Conservation (phyloP, 2,329 filamentous ascomycete genomes). For the Ophiostoma piceae region DNA sequence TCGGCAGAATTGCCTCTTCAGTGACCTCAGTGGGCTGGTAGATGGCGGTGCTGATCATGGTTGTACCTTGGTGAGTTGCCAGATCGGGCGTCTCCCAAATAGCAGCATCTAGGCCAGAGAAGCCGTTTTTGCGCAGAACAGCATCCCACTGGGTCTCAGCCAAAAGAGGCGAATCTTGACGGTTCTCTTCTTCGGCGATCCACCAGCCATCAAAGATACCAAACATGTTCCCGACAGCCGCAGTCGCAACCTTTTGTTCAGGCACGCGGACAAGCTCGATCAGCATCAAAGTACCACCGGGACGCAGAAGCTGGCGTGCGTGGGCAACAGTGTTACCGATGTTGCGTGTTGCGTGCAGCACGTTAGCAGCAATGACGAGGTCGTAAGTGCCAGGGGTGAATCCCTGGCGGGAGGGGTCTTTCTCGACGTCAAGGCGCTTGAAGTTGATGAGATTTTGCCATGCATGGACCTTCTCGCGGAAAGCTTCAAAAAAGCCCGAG, state of each 20-base stretch:
- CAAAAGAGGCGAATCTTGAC: slow-evolving; percentile 26
- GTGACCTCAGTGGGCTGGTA: not conserved
- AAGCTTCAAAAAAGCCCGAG: slow-evolving; percentile 37
- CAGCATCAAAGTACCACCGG: slow-evolving; percentile 25
- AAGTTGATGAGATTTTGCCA: slow-evolving; percentile 23
- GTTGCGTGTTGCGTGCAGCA: slow-evolving; percentile 33
- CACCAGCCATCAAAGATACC: slow-evolving; percentile 29
- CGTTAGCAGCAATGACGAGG: slow-evolving; percentile 35
- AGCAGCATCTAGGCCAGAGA: slow-evolving; percentile 26
- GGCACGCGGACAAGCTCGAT: slow-evolving; percentile 27
- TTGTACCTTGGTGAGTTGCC: slow-evolving; percentile 26
- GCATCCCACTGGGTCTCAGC: slow-evolving; percentile 26
- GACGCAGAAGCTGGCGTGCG: slow-evolving; percentile 30
- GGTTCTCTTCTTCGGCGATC: slow-evolving; percentile 25
- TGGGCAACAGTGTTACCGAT: slow-evolving; percentile 29
- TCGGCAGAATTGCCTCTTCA: not conserved
- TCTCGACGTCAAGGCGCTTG: slow-evolving; percentile 32
- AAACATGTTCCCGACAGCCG: slow-evolving; percentile 26
- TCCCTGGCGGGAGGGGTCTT: slow-evolving; percentile 33
- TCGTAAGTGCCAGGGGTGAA: slow-evolving; percentile 33
- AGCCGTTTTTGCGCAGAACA: slow-evolving; percentile 24
- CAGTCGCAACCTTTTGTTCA: slow-evolving; percentile 23
- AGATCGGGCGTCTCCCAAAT: slow-evolving; percentile 27
- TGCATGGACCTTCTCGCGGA: slow-evolving; percentile 32
- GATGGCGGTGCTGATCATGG: slow-evolving; percentile 26